Conservation (phyloP, 2,329 filamentous ascomycete species). For the Alternaria gaisen region DNA sequence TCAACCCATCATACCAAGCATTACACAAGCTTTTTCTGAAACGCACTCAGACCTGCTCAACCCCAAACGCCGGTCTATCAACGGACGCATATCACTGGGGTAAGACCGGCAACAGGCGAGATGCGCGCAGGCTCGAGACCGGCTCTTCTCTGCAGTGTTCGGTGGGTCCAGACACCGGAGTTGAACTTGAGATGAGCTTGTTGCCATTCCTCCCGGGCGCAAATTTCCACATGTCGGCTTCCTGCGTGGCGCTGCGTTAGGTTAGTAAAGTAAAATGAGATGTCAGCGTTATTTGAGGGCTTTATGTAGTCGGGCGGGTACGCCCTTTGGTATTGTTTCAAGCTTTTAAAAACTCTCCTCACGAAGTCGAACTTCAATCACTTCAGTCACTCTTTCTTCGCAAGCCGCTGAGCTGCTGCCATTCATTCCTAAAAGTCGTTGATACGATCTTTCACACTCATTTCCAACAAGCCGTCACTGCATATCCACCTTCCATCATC, state of each 20-base stretch:
- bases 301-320: constrained; percentile 28
- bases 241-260: constrained; percentile 15
- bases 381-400: constrained; percentile 26
- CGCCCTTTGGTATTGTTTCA: constrained; percentile 10
- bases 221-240: constrained; percentile 31
- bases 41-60: constrained; percentile 21
- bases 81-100: constrained; percentile 11
- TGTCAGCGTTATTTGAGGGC: constrained; percentile 14
- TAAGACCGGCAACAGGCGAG: constrained; percentile 16
- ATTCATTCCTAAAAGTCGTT: constrained; percentile 29
- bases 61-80: constrained; percentile 7
- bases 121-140: not conserved
- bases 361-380: constrained; percentile 15
- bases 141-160: not conserved
- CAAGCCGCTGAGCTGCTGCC: constrained; percentile 43
- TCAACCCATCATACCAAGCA: constrained; percentile 25
- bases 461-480: constrained; percentile 15
- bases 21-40: constrained; percentile 19
- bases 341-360: constrained; percentile 20
- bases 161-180: constrained; percentile 1
- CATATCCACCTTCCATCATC: constrained; percentile 3
- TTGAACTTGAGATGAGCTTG: constrained; percentile 27
- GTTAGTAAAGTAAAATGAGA: constrained; percentile 29
- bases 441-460: constrained; percentile 14
- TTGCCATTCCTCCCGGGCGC: constrained; percentile 21